These are phyloP conservation scores for Aspergillus novoparasiticus DNA, from an alignment of 2,329 filamentous ascomycete species.

Conservation along the genomic window DNA sequence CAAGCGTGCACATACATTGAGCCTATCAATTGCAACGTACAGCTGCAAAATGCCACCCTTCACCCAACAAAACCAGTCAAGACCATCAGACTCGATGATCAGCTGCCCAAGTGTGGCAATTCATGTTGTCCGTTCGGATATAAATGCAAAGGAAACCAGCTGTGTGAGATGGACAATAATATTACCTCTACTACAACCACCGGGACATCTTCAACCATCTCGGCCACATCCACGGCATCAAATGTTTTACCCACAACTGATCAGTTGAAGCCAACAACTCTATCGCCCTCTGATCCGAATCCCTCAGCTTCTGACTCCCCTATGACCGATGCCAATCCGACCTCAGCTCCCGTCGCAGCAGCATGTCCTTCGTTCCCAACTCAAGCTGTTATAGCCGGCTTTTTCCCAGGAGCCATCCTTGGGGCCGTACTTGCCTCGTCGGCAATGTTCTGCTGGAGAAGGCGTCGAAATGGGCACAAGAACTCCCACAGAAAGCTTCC, in stretches of 20 bases:
- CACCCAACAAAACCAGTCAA: conserved; percentile 43
- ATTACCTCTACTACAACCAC: conserved; percentile 25
- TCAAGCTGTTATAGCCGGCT: conserved; percentile 46
- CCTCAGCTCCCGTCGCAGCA: conserved; percentile 10
- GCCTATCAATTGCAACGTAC: conserved; percentile 47
- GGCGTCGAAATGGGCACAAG: conserved; percentile 23
- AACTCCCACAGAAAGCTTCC: conserved; percentile 24
- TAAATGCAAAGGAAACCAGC: conserved; percentile 38
- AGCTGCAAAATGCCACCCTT: conserved; percentile 43
- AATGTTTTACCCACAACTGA: conserved; percentile 14
- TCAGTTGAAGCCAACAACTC: conserved; percentile 17
- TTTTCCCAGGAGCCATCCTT: conserved; percentile 49
- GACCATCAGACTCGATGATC: conserved; percentile 44
- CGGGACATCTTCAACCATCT: conserved; percentile 18
- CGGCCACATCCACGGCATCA: conserved; percentile 25
- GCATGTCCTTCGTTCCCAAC: conserved; percentile 43
- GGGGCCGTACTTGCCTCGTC: conserved; percentile 57
- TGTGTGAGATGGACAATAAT: conserved; percentile 31
- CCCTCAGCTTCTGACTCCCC: conserved; percentile 22
- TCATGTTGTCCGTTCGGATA: conserved; percentile 53
- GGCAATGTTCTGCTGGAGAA: conserved; percentile 46
- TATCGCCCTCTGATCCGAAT: conserved; percentile 21
- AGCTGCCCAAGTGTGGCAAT: conserved; percentile 45
- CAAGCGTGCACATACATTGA: conserved; percentile 44
- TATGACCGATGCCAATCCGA: conserved; percentile 21